phyloP scores from a whole-genome alignment of 1,139 yeast species.

The Pichia sp. region DNA sequence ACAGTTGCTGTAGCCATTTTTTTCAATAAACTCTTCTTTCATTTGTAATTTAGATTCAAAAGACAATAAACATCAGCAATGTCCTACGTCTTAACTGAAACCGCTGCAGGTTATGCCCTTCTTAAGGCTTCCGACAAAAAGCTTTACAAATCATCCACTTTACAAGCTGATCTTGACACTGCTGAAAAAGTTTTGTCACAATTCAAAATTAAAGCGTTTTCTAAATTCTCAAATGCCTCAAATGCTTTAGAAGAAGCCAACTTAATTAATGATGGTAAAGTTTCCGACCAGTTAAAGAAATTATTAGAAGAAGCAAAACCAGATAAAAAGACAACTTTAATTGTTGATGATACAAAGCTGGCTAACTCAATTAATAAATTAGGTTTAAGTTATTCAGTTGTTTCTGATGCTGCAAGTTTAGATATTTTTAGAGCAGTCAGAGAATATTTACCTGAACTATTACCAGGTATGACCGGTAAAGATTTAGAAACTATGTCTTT shows the following conservation, averaged over 20 bases:
- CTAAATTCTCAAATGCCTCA: conserved; percentile 91
- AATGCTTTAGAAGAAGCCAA: conserved; percentile 94
- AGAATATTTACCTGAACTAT: conserved; percentile 85
- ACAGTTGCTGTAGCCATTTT: no score
- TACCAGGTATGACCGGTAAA: conserved; percentile 85
- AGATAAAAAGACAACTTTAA: conserved; percentile 83
- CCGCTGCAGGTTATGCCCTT: conserved; percentile 97
- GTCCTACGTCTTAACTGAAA: conserved; percentile 96
- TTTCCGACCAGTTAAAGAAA: conserved; percentile 72
- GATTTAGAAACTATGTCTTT: conserved; percentile 90
- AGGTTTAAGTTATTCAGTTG: conserved; percentile 80
- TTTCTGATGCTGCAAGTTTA: conserved; percentile 89
- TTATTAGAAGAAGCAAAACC: conserved; percentile 75
- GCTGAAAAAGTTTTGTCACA: conserved; percentile 74
- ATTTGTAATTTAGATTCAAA: neutral
- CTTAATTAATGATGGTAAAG: conserved; percentile 88
- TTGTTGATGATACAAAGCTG: conserved; percentile 91
- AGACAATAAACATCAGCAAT: conserved; percentile 30
- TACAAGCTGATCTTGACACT: conserved; percentile 71
- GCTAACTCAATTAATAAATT: conserved; percentile 95
- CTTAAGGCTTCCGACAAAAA: conserved; percentile 96
- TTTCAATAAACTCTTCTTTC: neutral
- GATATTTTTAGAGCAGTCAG: conserved; percentile 94
- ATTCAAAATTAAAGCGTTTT: conserved; percentile 90
- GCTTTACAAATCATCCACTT: conserved; percentile 75